phyloP scores from a whole-genome alignment of 176 grass and related monocot genomes.

The Stipa capillata region DNA sequence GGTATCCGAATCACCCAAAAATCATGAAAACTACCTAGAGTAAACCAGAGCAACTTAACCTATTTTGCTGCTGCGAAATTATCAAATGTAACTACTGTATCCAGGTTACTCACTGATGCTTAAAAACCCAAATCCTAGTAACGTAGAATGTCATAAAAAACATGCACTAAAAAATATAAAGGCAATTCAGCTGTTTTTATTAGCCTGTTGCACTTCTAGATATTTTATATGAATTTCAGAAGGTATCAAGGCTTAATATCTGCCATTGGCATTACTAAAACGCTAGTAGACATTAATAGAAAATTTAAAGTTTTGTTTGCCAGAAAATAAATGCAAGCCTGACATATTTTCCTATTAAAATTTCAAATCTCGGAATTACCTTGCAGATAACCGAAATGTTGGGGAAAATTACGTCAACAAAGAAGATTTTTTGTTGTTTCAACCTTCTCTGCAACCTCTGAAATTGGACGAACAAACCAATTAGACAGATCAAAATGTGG shows the following conservation, averaged over 20 bases:
- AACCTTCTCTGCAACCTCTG: slow-evolving; percentile 87
- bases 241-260: background rate
- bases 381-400: slow-evolving; percentile 77
- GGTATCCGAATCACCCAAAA: background rate
- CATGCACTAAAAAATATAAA: background rate
- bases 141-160: background rate
- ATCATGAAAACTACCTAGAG: background rate
- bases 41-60: background rate
- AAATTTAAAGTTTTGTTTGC: no score
- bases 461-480: slow-evolving; percentile 17
- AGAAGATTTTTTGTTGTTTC: slow-evolving; percentile 45
- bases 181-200: background rate
- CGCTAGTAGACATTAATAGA: no score
- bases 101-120: background rate
- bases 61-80: background rate
- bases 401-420: slow-evolving; percentile 53
- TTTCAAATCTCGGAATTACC: slow-evolving; percentile 35
- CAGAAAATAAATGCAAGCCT: background rate
- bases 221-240: background rate
- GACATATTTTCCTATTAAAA: background rate
- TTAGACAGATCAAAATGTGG: slow-evolving; percentile 23
- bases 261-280: no score
- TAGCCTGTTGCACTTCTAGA: background rate
- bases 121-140: background rate
- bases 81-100: background rate